phyloP scores from a whole-genome alignment of 2,329 filamentous ascomycete genomes.

The Exophiala dermatitidis region DNA sequence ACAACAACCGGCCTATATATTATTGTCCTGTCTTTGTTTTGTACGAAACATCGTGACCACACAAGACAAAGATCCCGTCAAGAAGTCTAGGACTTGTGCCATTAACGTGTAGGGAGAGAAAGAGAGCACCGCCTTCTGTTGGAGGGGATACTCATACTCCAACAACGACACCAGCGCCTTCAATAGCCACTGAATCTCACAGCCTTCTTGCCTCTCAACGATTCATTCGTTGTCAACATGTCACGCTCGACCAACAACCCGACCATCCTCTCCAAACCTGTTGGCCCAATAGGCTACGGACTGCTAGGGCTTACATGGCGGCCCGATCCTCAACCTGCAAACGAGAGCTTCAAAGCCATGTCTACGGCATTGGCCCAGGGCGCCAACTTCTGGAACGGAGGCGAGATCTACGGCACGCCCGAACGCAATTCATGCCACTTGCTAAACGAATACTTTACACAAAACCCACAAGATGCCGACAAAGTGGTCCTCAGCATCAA shows the following conservation, averaged over 20 bases:
- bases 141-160: neutral
- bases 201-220: neutral
- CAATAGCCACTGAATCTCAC: neutral
- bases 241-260: neutral
- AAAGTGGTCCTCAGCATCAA: constrained; percentile 59
- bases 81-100: too few relatives aligned
- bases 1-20: too few relatives aligned
- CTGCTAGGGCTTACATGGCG: constrained; percentile 35
- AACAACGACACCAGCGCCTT: neutral
- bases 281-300: constrained; percentile 49
- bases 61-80: too few relatives aligned
- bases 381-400: constrained; percentile 54
- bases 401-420: constrained; percentile 56
- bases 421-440: constrained; percentile 54
- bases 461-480: constrained; percentile 56
- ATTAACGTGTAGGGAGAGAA: too few relatives aligned
- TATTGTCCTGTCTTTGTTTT: too few relatives aligned
- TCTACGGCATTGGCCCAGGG: constrained; percentile 45
- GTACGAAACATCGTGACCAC: too few relatives aligned
- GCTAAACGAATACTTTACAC: constrained; percentile 55
- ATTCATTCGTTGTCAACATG: neutral
- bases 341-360: constrained; percentile 46
- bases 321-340: constrained; percentile 27
- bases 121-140: too few relatives aligned
- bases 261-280: constrained; percentile 37